Base-by-base conservation (phyloP, 495 filamentous ascomycete species). In the Bacidia rubella region DNA sequence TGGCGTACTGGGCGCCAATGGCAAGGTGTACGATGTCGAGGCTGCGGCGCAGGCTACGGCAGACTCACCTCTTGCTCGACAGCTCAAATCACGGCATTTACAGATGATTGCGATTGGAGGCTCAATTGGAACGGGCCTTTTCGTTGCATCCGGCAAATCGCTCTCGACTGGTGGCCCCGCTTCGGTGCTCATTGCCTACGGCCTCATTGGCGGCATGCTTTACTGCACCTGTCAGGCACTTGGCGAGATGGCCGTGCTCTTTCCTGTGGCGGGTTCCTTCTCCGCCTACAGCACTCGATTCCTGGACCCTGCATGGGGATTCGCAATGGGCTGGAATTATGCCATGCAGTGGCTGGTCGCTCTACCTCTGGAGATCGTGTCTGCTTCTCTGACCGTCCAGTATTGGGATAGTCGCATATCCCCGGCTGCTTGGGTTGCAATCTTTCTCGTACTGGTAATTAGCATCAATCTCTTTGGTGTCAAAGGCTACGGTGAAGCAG, bases 311-410 rank as follows among this genome's bases (percentile, higher is more conserved):
- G 87, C 90, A 2, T 96, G 90, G 90, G 92, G 92, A 0, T 96
- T 96, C 60, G 90, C 92, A 43, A 94, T 95, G 87, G 92, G 92
- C 24, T 95, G 90, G 90, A 95, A 95, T 74, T 98, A 98, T 65
- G 88, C 86, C 2, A 60, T 98, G 60, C 89, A 96, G 71, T 96
- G 92, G 92, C 77, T 97, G 0, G 73, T 88, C 29, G 81, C 89
- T 1, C 67, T 98, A 11, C 92, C 92, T 0, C 71, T 95, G 22
- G 92, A 98, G 67, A 85, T 96, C 48, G 85, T 95, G 49, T 82
- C 92, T 2, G 90, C 89, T 10, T 84, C 88, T 21, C 82, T 95
- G 32, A 95, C 88, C 9, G 82, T 95, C 43, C 72, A 82, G 38
- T 96, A 84, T 64, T 98, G 92, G 92, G 76, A 83, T 44, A 62